Base-by-base conservation (phyloP, 2,329 filamentous ascomycete genomes). In the Endocalyx cinctus region DNA sequence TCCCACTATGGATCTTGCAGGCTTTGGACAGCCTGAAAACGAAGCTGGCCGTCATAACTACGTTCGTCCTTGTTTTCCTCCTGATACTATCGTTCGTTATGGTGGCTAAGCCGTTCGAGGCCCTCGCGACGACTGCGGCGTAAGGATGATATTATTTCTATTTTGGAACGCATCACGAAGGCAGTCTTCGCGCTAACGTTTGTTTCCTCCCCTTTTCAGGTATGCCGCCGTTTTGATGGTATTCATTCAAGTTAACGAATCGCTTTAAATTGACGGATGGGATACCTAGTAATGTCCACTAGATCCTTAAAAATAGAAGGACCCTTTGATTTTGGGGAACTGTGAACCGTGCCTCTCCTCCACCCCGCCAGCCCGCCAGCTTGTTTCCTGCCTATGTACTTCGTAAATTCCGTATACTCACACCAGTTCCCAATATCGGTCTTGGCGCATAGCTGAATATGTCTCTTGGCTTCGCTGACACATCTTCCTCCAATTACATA, bases 1-100 rank as follows among this genome's bases (percentile, higher is more conserved):
- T 46, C 2, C 58, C 58, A 1, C 46, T 61, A 6, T 63, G 54
- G 57, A 48, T 55, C 5, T 38, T 63, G 6, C 35, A 50, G 17
- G 37, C 34, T 1, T 19, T 53, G 15, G 23, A 35, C 5, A 25
- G 18, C 12, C 12, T 39, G n/a, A 27, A 29, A 3, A 23, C n/a
- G 6, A 59, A 57, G 31, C 29, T 60, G 6, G 43, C 25, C 2
- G 43, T 57, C 5, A 62, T 60, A 15, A 59, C 58, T 0, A 19
- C 39, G 1, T 61, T 59, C 29, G 39, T 58, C 13, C 30, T 41
- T 7, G 30, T 39, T 6, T 45, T 46, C 19, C 35, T 49, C 3
- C 10, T 41, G 14, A 31, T 45, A 3, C 27, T 49, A 7, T 45
- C 45, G 2, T 48, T 38, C 16, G 36, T 22, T 10, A 41, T 44